Percentiles rank a stretch among this genome's conserved stretches.
These are phyloP conservation scores for Hypoxylon sp. DNA, from an alignment of 2,329 filamentous ascomycete genomes.

Conservation along the genomic window DNA sequence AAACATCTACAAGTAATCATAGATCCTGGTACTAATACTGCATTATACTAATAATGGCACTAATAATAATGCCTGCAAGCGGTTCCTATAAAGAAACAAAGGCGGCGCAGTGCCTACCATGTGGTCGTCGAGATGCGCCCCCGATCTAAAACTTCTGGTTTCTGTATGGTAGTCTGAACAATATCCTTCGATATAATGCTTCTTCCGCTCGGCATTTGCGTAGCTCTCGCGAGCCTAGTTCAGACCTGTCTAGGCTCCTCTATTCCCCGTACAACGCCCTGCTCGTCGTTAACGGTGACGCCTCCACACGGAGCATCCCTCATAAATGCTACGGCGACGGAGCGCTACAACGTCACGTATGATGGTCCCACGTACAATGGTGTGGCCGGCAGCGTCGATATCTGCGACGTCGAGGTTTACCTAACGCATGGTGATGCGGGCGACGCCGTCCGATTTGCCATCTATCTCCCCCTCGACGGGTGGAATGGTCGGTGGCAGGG, in stretches of 20 bases:
- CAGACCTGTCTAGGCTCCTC: conserved; percentile 1
- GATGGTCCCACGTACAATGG: conserved; percentile 40
- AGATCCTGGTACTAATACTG: too few relatives aligned
- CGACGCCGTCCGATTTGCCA: conserved; percentile 44
- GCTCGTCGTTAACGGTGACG: conserved; percentile 41
- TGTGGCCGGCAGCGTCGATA: conserved; percentile 35
- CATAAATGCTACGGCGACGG: conserved; percentile 45
- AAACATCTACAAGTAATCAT: background rate
- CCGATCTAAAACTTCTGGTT: background rate
- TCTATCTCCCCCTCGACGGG: conserved; percentile 44
- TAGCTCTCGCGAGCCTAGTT: background rate
- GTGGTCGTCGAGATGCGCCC: background rate
- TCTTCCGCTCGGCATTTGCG: background rate
- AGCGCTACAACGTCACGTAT: conserved; percentile 44
- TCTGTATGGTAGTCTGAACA: background rate
- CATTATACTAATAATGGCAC: background rate
- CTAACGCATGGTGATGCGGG: conserved; percentile 47
- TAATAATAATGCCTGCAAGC: background rate
- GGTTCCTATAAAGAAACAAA: background rate
- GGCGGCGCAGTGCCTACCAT: background rate
- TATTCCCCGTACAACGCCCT: conserved; percentile 18
- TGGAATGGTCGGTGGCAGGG: conserved; percentile 51
- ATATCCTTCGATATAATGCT: background rate
- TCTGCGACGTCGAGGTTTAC: conserved; percentile 47
- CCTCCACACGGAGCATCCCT: conserved; percentile 41